These are phyloP conservation scores for Penicillium expansum DNA, from an alignment of 2,329 filamentous ascomycete species.

Conservation along the genomic window DNA sequence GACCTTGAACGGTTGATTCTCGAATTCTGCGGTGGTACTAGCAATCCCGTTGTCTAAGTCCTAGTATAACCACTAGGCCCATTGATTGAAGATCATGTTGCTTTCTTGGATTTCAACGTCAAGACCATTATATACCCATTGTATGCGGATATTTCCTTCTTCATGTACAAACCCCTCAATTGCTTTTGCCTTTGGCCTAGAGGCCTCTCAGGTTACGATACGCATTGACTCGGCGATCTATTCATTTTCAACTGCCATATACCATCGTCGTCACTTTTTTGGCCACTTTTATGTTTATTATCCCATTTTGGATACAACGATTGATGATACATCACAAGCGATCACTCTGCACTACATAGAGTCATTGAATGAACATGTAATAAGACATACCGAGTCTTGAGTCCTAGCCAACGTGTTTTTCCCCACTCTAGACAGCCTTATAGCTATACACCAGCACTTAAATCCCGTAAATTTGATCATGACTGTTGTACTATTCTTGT, in stretches of 20 bases:
- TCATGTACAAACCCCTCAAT: not conserved
- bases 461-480: not conserved
- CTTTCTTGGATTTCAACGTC: not conserved
- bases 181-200: not conserved
- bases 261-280: conserved; percentile 18
- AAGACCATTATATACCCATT: conserved; percentile 17
- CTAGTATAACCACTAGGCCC: not conserved
- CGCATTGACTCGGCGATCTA: not conserved
- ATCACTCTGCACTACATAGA: not conserved
- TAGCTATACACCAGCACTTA: not conserved
- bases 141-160: not conserved
- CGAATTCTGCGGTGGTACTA: conserved; percentile 41
- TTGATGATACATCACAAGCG: conserved; percentile 20
- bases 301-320: conserved; percentile 22
- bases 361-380: conserved; percentile 1
- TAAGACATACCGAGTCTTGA: not conserved
- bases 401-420: not conserved
- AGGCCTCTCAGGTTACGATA: not conserved
- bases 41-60: not conserved
- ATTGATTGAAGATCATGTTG: not conserved
- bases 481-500: not conserved
- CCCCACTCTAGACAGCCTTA: not conserved
- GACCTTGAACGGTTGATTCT: conserved; percentile 61
- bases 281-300: conserved; percentile 13
- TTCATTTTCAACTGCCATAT: conserved; percentile 18